A percentile compares a stretch with the other conserved stretches of the same genome.
Evolutionary conservation across 305 asterid species (phyloP).

Genomic region (Caryopteris hybrid): DNA sequence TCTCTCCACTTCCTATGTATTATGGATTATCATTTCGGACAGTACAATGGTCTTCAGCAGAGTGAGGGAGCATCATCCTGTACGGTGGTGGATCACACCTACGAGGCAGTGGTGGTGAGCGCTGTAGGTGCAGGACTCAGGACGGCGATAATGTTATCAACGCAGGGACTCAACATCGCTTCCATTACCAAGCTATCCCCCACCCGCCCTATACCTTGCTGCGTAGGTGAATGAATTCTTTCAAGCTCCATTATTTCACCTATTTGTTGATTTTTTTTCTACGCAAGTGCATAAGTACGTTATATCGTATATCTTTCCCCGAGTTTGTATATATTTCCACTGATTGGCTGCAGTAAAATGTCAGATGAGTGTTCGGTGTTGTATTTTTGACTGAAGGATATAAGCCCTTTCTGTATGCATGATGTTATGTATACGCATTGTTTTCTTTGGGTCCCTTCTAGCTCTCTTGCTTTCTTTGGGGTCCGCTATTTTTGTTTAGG

Average conservation of each 20-base stretch:
- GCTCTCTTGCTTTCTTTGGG: no score
- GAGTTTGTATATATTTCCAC: not conserved
- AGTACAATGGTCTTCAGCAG: slow-evolving; percentile 28
- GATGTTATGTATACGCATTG: not conserved
- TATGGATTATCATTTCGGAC: not conserved
- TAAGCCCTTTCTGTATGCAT: not conserved
- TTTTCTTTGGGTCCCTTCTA: no score
- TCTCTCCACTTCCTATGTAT: no score
- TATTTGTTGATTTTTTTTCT: not conserved
- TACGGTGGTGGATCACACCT: slow-evolving; percentile 97
- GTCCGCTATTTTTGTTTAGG: not conserved
- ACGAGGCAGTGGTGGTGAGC: slow-evolving; percentile 97
- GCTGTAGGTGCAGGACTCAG: slow-evolving; percentile 99
- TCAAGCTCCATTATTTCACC: not conserved
- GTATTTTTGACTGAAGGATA: not conserved
- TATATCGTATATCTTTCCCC: not conserved
- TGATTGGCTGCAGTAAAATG: not conserved
- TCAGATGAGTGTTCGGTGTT: not conserved
- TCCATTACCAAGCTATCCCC: slow-evolving; percentile 97
- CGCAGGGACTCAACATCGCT: slow-evolving; percentile 97
- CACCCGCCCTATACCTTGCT: slow-evolving; percentile 95
- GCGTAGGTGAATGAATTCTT: slow-evolving; percentile 61
- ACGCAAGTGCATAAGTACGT: not conserved
- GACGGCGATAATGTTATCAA: slow-evolving; percentile 95
- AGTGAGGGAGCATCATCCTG: slow-evolving; percentile 60